A percentile compares a stretch with the other conserved stretches of the same genome.
Evolutionary conservation across 179 eudicot species (phyloP).

Genomic region (Pouteria campechiana): DNA sequence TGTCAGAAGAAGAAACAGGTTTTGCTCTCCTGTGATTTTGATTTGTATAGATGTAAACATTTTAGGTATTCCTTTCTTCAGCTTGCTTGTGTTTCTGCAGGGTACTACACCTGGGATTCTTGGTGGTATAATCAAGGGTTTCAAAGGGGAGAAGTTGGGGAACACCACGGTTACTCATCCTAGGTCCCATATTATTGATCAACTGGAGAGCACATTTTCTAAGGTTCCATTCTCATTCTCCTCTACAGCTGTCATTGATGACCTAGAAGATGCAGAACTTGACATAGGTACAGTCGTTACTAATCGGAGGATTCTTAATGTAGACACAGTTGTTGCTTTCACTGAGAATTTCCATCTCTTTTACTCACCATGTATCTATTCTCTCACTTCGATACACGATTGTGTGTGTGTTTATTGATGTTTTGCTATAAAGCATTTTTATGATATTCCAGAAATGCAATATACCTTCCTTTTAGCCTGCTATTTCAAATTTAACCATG

Average conservation of each 20-base stretch:
- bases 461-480: no score
- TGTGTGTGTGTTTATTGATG: no score
- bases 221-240: conserved; percentile 30
- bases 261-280: conserved; percentile 31
- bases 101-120: conserved; percentile 37
- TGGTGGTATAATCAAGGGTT: conserved; percentile 54
- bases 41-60: conserved; percentile 2
- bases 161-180: conserved; percentile 7
- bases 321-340: no score
- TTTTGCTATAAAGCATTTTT: no score
- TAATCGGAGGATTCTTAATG: no score
- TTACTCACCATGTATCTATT: no score
- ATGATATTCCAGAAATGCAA: no score
- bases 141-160: conserved; percentile 34
- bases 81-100: conserved; percentile 23
- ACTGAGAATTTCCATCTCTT: no score
- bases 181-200: conserved; percentile 23
- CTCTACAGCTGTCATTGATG: conserved; percentile 10
- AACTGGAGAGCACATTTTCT: conserved; percentile 40
- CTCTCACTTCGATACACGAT: no score
- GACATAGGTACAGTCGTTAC: conserved; percentile 59
- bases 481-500: no score
- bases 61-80: conserved; percentile 1
- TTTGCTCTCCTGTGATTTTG: neutral
- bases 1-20: conserved; percentile 67